Base-by-base conservation (phyloP, 768 basidiomycete genomes). In the Fistulinella prunicolor region DNA sequence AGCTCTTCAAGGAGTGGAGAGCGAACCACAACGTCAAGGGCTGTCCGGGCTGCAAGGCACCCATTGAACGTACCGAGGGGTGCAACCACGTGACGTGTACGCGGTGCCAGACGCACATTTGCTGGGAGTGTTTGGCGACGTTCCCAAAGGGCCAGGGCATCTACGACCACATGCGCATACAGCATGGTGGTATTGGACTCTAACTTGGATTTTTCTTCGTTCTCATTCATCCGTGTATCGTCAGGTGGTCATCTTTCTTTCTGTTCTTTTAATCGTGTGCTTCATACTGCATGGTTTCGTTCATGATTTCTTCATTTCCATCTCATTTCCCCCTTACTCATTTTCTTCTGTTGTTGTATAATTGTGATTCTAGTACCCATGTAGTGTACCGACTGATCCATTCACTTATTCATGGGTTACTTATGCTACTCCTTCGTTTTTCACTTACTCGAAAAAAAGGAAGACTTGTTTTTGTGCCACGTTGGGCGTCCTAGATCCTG, bases 61-160 rank as follows among this genome's bases (percentile, higher is more conserved):
- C 77, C 6, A 89, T 92, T 54, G 86, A 91, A 65, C 80, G 83
- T 34, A 70, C 69, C 23, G 84, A 81, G 52, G 89, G 89, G 0
- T 92, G 89, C 65, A 86, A 92, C 67, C 89, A 92, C 63, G 81
- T 92, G 75, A 82, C 79, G n/a, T 92, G 89, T 64, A 73, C 73
- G 0, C 74, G 76, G 26, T 92, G 89, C 62, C 76, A 79, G 55
- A 82, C 85, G 0, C 89, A 92, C 61, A 83, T 83, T 1, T 92
- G 89, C 49, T 91, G 89, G 89, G 80, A 80, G 20, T 92, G 89
- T 62, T 57, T 86, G 62, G 66, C 75, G 64, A 87, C 83, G 35
- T 91, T 89, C 66, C 76, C 78, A 0, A 70, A 73, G 29, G 82
- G 85, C 2, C 69, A 81, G 13, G 84, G 81, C 9, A 85, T 90